A percentile compares a stretch with the other conserved stretches of the same genome.
Conservation (phyloP, 345 rosid species). For the Pugionium dolabratum region DNA sequence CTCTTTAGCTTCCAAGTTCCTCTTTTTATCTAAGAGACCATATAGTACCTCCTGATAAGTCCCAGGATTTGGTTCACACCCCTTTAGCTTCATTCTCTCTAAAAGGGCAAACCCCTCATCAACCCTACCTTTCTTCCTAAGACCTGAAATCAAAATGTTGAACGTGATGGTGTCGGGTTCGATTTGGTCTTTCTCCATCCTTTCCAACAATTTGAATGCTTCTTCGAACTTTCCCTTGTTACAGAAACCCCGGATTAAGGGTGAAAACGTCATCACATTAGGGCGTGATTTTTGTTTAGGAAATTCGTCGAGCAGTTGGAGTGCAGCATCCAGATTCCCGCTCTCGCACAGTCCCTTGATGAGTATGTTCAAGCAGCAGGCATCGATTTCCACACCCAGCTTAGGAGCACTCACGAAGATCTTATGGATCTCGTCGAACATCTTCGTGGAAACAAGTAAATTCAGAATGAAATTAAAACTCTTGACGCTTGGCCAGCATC, state of each 20-base stretch:
- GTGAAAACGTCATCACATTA: slow-evolving; percentile 72
- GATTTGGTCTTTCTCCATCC: slow-evolving; percentile 72
- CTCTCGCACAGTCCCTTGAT: slow-evolving; percentile 73
- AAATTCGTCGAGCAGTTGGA: slow-evolving; percentile 90
- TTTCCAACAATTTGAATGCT: slow-evolving; percentile 61
- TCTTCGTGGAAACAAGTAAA: slow-evolving; percentile 67
- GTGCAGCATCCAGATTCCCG: slow-evolving; percentile 65
- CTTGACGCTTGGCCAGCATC: slow-evolving; percentile 71
- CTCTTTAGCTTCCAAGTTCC: slow-evolving; percentile 57
- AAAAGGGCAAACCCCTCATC: slow-evolving; percentile 63
- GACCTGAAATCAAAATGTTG: slow-evolving; percentile 83
- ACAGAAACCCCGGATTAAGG: slow-evolving; percentile 71
- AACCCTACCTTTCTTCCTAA: slow-evolving; percentile 73
- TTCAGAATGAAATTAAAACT: slow-evolving; percentile 72
- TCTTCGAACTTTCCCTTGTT: slow-evolving; percentile 55
- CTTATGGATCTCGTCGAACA: slow-evolving; percentile 59
- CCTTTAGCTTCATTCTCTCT: slow-evolving; percentile 61
- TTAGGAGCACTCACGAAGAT: slow-evolving; percentile 61
- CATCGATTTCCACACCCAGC: slow-evolving; percentile 78
- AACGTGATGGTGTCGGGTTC: slow-evolving; percentile 71
- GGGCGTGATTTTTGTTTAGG: slow-evolving; percentile 70
- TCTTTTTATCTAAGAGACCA: slow-evolving; percentile 66
- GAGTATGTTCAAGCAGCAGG: slow-evolving; percentile 78
- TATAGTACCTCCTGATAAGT: slow-evolving; percentile 80
- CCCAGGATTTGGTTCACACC: slow-evolving; percentile 70